Base-by-base conservation (phyloP, 2,329 filamentous ascomycete species). In the Sporothrix sp. region DNA sequence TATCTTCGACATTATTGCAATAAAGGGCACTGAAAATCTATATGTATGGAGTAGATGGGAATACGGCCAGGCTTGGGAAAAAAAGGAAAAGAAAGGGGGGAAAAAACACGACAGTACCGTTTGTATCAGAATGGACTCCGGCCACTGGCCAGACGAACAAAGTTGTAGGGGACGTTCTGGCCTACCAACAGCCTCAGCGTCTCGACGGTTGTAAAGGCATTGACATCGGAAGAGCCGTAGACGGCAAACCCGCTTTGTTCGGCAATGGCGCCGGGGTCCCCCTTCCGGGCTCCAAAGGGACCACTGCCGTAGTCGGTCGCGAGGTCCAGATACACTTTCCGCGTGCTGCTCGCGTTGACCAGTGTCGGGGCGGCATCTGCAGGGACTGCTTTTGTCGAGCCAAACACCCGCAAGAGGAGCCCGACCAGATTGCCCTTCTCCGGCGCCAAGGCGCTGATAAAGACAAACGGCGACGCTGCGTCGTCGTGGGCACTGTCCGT, bases 161-260 rank as follows among this genome's bases (percentile, higher is more conserved):
- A 94, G 66, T 86, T 89, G 66, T 88, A 91, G 6, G 85, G 85
- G 51, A 93, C 86, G 63, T 93, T 93, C 68, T 93, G 86, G 9
- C 87, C 87, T 10, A 91, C 85, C 21, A 94, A 72, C 53, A 90
- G 65, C 57, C 87, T 74, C 50, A 93, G 67, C 44, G 82, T 91
- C 67, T 93, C 85, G 5, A 91, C 87, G 2, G 85, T 90, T 20
- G 85, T 90, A 69, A 89, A 93, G 0, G 87, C 86, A 51, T 82
- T 84, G 28, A 89, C 84, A 65, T 94, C 87, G 21, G 83, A 84
- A 16, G 84, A 79, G 1, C 84, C 85, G 62, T 91, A 93, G 7
- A 85, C 81, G 21, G 82, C 83, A 73, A 89, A 94, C 0, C 87
- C 87, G 51, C 80, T 81, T 60, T 81, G 77, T 59, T 82, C 78